phyloP scores from a whole-genome alignment of 805 yeast genomes.

The Starmerella apis region DNA sequence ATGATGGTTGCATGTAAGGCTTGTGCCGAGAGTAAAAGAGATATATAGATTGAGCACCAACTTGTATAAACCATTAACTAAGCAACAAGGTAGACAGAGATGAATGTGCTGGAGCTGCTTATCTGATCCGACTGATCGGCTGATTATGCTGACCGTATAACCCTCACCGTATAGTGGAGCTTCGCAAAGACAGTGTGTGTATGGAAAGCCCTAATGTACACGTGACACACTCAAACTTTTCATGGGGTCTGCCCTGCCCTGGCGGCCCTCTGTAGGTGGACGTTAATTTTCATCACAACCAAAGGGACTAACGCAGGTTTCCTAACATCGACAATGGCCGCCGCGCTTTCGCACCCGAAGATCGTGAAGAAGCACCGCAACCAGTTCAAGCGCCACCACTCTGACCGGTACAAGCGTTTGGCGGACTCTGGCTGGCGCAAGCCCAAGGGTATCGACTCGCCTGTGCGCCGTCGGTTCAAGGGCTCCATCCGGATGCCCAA shows the following conservation, averaged over 20 bases:
- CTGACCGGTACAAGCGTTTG: slow-evolving; percentile 98
- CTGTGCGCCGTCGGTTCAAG: slow-evolving; percentile 98
- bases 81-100: too few species aligned
- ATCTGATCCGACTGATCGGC: too few species aligned
- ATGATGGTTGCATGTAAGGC: too few species aligned
- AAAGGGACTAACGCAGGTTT: slow-evolving; percentile 6
- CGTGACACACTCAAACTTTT: slow-evolving; percentile 19
- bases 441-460: slow-evolving; percentile 99
- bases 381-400: slow-evolving; percentile 99
- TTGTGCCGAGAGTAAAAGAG: too few species aligned
- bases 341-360: slow-evolving; percentile 96
- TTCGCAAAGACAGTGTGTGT: too few species aligned
- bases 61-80: too few species aligned
- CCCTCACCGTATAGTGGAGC: too few species aligned
- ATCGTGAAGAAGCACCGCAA: slow-evolving; percentile 98
- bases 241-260: slow-evolving; percentile 10
- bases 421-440: slow-evolving; percentile 95
- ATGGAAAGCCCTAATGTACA: slow-evolving; percentile 15
- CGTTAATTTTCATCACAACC: slow-evolving; percentile 7
- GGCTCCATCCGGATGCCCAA: slow-evolving; percentile 98
- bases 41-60: too few species aligned
- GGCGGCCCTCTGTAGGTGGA: neutral
- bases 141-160: too few species aligned
- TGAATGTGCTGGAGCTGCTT: too few species aligned
- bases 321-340: slow-evolving; percentile 58